phyloP scores from a whole-genome alignment of 768 basidiomycete species.

The Podaxis sp. region DNA sequence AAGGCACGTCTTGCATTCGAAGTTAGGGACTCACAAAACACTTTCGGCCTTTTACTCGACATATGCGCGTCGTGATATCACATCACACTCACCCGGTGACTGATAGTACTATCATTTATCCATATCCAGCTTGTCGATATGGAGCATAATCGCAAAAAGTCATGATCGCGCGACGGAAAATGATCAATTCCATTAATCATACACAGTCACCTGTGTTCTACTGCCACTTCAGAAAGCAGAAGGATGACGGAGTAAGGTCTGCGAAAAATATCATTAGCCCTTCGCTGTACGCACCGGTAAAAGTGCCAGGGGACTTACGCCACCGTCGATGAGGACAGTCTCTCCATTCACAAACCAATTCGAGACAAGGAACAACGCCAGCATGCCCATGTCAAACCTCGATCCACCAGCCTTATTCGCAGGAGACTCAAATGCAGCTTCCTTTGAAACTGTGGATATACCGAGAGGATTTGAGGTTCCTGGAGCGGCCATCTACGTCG shows the following conservation, averaged over 20 bases:
- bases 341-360: conserved; percentile 50
- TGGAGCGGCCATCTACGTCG: conserved; percentile 27
- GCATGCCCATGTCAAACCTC: conserved; percentile 38
- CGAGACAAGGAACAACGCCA: conserved; percentile 41
- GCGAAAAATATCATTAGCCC: background rate
- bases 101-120: too few relatives aligned
- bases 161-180: too few relatives aligned
- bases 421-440: conserved; percentile 32
- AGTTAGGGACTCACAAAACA: too few relatives aligned
- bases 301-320: conserved; percentile 30
- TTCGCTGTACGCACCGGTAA: background rate
- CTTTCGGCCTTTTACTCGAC: too few relatives aligned
- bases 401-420: conserved; percentile 32
- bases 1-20: too few relatives aligned
- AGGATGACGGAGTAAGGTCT: conserved; percentile 37
- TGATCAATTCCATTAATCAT: too few relatives aligned
- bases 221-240: conserved; percentile 28
- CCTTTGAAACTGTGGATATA: conserved; percentile 20
- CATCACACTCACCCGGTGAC: too few relatives aligned
- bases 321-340: conserved; percentile 48
- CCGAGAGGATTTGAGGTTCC: conserved; percentile 25
- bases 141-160: too few relatives aligned
- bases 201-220: background rate
- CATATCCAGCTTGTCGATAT: too few relatives aligned
- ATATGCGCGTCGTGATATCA: too few relatives aligned